A percentile compares a stretch with the other conserved stretches of the same genome.
Evolutionary conservation across 495 filamentous ascomycete species (phyloP).

Genomic region (Penicillium alfredii): DNA sequence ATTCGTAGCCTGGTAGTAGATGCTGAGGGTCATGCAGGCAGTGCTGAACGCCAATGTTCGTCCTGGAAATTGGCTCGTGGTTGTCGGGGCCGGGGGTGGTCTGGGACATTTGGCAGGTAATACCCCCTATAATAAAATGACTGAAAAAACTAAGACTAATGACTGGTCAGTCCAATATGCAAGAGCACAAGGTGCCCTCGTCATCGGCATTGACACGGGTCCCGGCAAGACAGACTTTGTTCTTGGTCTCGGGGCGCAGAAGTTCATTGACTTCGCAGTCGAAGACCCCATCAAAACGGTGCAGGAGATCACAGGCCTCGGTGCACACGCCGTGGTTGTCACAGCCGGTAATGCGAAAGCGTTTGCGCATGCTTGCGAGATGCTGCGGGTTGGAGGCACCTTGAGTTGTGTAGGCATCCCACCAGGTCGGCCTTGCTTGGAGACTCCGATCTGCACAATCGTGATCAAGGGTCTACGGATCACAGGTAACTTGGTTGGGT

Average conservation of each 20-base stretch:
- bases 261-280: slow-evolving; percentile 41
- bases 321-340: slow-evolving; percentile 40
- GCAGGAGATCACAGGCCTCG: slow-evolving; percentile 37
- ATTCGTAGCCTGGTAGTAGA: neutral
- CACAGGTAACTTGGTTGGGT: slow-evolving; percentile 43
- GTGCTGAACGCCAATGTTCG: slow-evolving; percentile 37
- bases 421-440: slow-evolving; percentile 35
- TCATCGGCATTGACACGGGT: slow-evolving; percentile 43
- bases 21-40: slow-evolving; percentile 17
- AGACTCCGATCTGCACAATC: slow-evolving; percentile 42
- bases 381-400: slow-evolving; percentile 45
- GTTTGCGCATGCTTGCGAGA: slow-evolving; percentile 43
- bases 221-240: slow-evolving; percentile 39
- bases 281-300: slow-evolving; percentile 34
- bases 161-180: slow-evolving; percentile 41
- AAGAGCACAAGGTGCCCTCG: slow-evolving; percentile 36
- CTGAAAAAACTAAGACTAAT: neutral
- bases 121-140: neutral
- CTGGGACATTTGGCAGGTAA: slow-evolving; percentile 43
- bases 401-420: slow-evolving; percentile 48
- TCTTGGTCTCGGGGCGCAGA: slow-evolving; percentile 33
- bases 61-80: slow-evolving; percentile 40
- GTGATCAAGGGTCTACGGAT: slow-evolving; percentile 45
- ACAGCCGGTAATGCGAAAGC: slow-evolving; percentile 41
- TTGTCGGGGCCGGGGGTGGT: slow-evolving; percentile 47